A percentile compares a stretch with the other conserved stretches of the same genome.
These are phyloP conservation scores for Maudiozyma humilis DNA, from an alignment of 1,139 yeast species.

Conservation along the genomic window DNA sequence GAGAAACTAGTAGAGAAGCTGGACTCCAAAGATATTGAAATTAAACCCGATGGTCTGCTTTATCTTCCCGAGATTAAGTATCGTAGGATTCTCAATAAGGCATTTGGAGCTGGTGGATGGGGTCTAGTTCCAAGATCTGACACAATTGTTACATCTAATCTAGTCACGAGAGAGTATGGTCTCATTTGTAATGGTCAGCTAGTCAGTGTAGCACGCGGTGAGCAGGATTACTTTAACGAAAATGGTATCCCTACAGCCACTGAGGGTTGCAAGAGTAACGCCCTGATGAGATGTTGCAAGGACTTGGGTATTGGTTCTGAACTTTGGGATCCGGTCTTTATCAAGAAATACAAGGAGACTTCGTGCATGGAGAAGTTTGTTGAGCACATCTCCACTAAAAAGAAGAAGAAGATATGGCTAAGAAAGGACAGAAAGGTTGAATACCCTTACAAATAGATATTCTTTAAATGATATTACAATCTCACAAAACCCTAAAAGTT, in stretches of 20 bases:
- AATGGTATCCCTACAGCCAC: constrained; percentile 90
- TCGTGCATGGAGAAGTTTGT: constrained; percentile 79
- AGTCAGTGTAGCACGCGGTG: constrained; percentile 91
- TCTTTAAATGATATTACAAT: no score
- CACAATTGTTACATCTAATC: constrained; percentile 56
- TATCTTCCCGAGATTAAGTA: constrained; percentile 93
- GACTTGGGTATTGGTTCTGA: constrained; percentile 95
- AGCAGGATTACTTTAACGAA: constrained; percentile 83
- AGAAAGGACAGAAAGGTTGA: constrained; percentile 71
- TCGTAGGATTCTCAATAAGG: constrained; percentile 74
- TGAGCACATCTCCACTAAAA: constrained; percentile 72
- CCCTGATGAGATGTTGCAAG: constrained; percentile 95
- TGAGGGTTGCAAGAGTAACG: constrained; percentile 95
- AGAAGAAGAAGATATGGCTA: constrained; percentile 87
- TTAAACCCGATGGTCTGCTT: constrained; percentile 88
- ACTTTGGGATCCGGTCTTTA: constrained; percentile 92
- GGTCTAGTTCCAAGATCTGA: constrained; percentile 92
- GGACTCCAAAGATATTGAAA: constrained; percentile 67
- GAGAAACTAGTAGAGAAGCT: constrained; percentile 54
- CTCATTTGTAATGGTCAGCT: constrained; percentile 79
- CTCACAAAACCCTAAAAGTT: no score
- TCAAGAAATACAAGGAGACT: constrained; percentile 66
- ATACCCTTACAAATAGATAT: constrained; percentile 58
- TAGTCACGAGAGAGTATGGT: constrained; percentile 83
- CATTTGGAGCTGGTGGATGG: constrained; percentile 99